Conservation (phyloP, 2,329 filamentous ascomycete genomes). For the Sclerotinia spermophila region DNA sequence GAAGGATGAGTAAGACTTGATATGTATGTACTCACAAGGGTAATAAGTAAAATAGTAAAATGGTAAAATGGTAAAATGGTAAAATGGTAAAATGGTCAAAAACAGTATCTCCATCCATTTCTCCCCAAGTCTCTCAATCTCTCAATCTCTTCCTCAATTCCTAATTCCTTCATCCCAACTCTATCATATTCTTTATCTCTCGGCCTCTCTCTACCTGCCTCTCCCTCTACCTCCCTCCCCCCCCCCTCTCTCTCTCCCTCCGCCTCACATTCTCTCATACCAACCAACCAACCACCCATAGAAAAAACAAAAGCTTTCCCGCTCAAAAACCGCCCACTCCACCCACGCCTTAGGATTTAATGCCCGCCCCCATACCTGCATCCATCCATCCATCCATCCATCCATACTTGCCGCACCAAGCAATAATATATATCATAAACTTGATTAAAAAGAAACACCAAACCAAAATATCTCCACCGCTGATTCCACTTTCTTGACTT, state of each 20-base stretch:
- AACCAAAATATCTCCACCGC: background rate
- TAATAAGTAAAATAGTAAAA: no score
- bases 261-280: background rate
- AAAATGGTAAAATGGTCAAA: background rate
- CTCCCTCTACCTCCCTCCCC: background rate
- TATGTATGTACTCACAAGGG: no score
- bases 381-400: background rate
- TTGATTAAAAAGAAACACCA: background rate
- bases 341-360: background rate
- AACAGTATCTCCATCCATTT: no score
- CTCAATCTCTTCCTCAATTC: background rate
- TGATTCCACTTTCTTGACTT: slow-evolving; percentile 5
- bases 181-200: background rate
- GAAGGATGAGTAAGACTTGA: background rate
- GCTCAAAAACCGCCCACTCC: background rate
- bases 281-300: background rate
- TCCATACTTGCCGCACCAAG: background rate
- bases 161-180: background rate
- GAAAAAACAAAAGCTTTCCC: background rate
- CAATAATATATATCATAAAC: background rate
- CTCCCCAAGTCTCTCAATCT: background rate
- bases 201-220: background rate
- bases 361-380: background rate
- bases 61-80: background rate
- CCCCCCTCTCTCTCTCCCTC: background rate